Evolutionary conservation across 2,329 filamentous ascomycete species (phyloP).

Genomic region (Ceratocystis cubensis): DNA sequence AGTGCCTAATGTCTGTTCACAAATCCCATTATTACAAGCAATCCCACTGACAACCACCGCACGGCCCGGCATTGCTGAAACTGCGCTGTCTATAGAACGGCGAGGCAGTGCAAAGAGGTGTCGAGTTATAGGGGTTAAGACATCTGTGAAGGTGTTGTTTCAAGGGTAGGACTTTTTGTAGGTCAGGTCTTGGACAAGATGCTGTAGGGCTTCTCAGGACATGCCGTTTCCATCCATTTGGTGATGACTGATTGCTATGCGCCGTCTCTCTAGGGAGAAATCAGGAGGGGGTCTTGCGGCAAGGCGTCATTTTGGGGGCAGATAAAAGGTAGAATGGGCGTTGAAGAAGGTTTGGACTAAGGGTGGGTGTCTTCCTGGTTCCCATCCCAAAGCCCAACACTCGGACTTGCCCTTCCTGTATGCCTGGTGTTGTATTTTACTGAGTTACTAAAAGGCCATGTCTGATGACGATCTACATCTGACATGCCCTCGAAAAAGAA

Average conservation of each 20-base stretch:
- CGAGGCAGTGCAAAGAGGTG: slow-evolving; percentile 3
- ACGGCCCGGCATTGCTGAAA: slow-evolving; percentile 12
- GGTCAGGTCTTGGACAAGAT: background rate
- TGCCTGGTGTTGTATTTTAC: background rate
- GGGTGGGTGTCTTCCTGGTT: background rate
- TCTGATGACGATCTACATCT: background rate
- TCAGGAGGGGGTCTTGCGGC: background rate
- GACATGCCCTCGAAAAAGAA: background rate
- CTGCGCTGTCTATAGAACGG: slow-evolving; percentile 8
- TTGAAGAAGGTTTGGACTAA: background rate
- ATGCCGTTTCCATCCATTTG: no score
- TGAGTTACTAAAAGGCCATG: background rate
- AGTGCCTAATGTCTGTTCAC: background rate
- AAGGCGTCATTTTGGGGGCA: background rate
- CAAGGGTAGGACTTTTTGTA: slow-evolving; percentile 5
- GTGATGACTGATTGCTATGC: no score
- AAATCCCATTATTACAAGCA: background rate
- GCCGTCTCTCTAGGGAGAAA: background rate
- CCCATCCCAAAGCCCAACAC: background rate
- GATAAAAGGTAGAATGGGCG: background rate
- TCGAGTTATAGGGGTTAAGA: background rate
- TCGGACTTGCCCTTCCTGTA: background rate
- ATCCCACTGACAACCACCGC: background rate
- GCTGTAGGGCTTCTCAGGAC: background rate
- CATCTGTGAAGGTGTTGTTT: background rate